Conservation (phyloP, 139 green algal species). For the Chlorella ohadii region DNA sequence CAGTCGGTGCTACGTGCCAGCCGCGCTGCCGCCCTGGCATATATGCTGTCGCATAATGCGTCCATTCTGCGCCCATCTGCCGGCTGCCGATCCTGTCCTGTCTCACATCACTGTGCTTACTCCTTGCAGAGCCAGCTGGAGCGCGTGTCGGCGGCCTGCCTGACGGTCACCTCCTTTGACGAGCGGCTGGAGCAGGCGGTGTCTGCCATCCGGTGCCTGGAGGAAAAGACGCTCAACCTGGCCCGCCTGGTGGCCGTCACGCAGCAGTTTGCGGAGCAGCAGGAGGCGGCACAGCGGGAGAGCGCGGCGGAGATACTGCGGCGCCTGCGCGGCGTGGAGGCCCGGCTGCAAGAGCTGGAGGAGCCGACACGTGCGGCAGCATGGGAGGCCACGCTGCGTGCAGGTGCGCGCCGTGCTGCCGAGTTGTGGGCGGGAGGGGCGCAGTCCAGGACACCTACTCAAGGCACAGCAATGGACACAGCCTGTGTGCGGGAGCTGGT, state of each 20-base stretch:
- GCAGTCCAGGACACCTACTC: no score
- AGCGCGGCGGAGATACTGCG: neutral
- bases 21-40: no score
- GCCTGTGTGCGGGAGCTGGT: no score
- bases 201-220: neutral
- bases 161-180: constrained; percentile 48
- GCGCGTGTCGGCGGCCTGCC: constrained; percentile 42
- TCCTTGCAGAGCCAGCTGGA: constrained; percentile 40
- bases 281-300: constrained; percentile 12
- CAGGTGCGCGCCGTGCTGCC: no score
- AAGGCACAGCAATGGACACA: no score
- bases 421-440: no score
- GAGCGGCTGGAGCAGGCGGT: constrained; percentile 38
- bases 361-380: neutral
- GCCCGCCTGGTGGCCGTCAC: constrained; percentile 33
- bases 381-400: constrained; percentile 5
- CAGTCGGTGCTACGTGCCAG: no score
- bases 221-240: constrained; percentile 34
- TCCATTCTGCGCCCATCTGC: no score
- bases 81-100: no score
- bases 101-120: no score
- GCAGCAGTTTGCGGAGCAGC: constrained; percentile 45
- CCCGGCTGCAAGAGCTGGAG: constrained; percentile 6
- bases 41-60: no score
- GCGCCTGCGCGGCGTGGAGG: constrained; percentile 26